Percentiles rank a stretch among this genome's conserved stretches.
These are phyloP conservation scores for Rhodotorula sp. DNA, from an alignment of 1,284 basidiomycete species.

Conservation along the genomic window DNA sequence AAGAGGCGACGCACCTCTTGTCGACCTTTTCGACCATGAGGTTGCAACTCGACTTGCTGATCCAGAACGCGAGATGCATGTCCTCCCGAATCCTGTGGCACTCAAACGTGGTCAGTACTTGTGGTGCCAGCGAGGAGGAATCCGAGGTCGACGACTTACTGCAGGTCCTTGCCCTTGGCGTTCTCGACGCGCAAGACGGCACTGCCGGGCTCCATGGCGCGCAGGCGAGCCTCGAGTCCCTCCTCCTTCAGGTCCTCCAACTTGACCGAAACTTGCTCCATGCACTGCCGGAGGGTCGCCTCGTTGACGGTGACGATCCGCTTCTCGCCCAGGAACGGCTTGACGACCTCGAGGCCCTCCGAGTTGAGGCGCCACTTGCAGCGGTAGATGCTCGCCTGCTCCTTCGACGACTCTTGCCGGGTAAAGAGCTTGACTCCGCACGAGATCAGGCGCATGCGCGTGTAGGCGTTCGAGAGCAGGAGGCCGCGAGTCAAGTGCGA, in stretches of 20 bases:
- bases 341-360: constrained; percentile 78
- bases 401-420: constrained; percentile 56
- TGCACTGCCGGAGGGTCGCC: constrained; percentile 62
- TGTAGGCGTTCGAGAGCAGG: constrained; percentile 78
- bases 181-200: constrained; percentile 65
- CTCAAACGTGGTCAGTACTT: not conserved
- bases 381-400: constrained; percentile 46
- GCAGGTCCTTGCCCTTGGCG: constrained; percentile 57
- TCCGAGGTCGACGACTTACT: constrained; percentile 56
- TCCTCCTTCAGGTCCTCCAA: constrained; percentile 62
- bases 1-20: constrained; percentile 63
- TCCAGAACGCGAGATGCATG: constrained; percentile 83
- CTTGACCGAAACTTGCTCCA: constrained; percentile 37
- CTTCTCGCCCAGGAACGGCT: constrained; percentile 69
- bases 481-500: constrained; percentile 74
- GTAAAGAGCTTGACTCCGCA: constrained; percentile 78
- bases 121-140: too few relatives aligned
- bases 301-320: constrained; percentile 65
- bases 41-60: constrained; percentile 75
- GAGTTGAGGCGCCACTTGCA: constrained; percentile 68
- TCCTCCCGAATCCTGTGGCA: constrained; percentile 67
- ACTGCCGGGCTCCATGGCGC: constrained; percentile 62
- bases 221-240: constrained; percentile 55
- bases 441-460: constrained; percentile 78
- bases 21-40: constrained; percentile 93